Evolutionary conservation across 208 protist genomes (phyloP).

Genomic region (Crithidia mellificae): DNA sequence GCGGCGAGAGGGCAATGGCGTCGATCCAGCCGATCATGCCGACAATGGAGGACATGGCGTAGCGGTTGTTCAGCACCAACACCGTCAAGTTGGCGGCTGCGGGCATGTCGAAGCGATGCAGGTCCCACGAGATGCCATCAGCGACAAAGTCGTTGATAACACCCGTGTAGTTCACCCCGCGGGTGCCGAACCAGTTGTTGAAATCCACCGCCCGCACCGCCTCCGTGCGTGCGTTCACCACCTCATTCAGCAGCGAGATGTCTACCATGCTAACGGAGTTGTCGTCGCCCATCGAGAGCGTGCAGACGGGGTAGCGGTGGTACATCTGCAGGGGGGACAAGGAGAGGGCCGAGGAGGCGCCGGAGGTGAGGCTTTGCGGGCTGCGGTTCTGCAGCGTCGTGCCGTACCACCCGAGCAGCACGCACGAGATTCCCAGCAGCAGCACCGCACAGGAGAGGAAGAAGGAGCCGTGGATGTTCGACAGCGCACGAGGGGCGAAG

Average conservation of each 20-base stretch:
- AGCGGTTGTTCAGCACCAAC: conserved; percentile 55
- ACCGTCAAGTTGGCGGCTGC: conserved; percentile 40
- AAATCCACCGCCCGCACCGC: conserved; percentile 41
- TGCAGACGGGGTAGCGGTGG: conserved; percentile 76
- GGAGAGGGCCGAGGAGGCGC: not conserved
- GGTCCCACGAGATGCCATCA: conserved; percentile 36
- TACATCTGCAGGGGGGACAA: conserved; percentile 39
- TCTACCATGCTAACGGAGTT: conserved; percentile 47
- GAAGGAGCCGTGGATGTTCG: conserved; percentile 53
- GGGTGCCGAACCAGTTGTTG: conserved; percentile 58
- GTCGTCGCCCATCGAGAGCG: conserved; percentile 38
- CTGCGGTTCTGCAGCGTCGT: conserved; percentile 38
- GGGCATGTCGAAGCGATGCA: conserved; percentile 48
- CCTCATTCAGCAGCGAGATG: conserved; percentile 56
- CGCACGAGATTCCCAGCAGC: conserved; percentile 48
- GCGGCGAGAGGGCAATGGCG: conserved; percentile 60
- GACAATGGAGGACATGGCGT: conserved; percentile 53
- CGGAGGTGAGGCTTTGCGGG: conserved; percentile 43
- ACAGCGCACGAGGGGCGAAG: conserved; percentile 43
- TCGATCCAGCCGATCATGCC: conserved; percentile 63
- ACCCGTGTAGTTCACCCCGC: conserved; percentile 46
- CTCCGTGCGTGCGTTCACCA: conserved; percentile 33
- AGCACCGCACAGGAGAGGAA: conserved; percentile 40
- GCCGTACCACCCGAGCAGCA: conserved; percentile 73
- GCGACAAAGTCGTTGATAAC: conserved; percentile 25